Evolutionary conservation across 176 grass and related monocot species (phyloP).

Genomic region (Cocos nucifera): DNA sequence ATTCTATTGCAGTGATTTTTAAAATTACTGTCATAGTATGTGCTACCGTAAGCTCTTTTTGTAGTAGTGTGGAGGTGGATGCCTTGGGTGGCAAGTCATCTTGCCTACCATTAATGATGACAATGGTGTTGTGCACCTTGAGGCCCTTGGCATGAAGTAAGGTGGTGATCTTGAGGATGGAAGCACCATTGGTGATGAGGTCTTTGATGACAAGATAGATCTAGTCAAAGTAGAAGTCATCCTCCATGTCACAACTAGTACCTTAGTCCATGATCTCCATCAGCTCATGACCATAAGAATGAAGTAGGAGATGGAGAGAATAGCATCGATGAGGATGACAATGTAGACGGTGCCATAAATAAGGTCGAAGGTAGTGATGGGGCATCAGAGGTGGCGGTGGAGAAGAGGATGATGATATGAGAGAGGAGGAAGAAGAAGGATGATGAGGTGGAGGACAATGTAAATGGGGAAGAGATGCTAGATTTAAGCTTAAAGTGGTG

Average conservation of each 20-base stretch:
- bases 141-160: slow-evolving; percentile 55
- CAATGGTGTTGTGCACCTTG: slow-evolving; percentile 43
- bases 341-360: slow-evolving; percentile 79
- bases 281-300: slow-evolving; percentile 87
- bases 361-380: slow-evolving; percentile 30
- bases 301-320: slow-evolving; percentile 44
- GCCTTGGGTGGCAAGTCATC: slow-evolving; percentile 54
- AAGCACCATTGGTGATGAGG: slow-evolving; percentile 68
- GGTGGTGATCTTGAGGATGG: slow-evolving; percentile 54
- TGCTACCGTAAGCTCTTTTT: no score
- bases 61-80: slow-evolving; percentile 68
- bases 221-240: slow-evolving; percentile 30
- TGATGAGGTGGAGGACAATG: slow-evolving; percentile 75
- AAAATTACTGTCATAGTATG: no score
- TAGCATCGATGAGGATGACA: slow-evolving; percentile 69
- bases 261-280: slow-evolving; percentile 90
- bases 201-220: slow-evolving; percentile 74
- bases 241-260: slow-evolving; percentile 71
- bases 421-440: slow-evolving; percentile 67
- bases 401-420: slow-evolving; percentile 49
- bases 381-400: slow-evolving; percentile 13
- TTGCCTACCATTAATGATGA: slow-evolving; percentile 75
- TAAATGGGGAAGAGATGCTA: slow-evolving; percentile 75
- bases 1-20: no score
- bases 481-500: neutral